phyloP scores from a whole-genome alignment of 129 eudicot species.

The Artemisia annua region DNA sequence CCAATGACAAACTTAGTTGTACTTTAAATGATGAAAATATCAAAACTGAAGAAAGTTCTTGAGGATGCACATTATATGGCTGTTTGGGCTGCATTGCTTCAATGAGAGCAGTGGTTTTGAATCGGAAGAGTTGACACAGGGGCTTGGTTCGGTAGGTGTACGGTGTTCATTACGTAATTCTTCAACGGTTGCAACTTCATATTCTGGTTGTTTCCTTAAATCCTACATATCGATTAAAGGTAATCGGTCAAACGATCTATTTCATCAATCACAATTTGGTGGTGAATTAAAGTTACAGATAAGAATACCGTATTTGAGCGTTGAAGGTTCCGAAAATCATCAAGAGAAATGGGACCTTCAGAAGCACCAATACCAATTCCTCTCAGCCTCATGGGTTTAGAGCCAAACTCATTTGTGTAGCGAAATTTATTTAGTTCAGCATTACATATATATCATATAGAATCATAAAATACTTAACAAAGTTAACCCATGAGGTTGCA shows the following conservation, averaged over 20 bases:
- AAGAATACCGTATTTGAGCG: constrained; percentile 78
- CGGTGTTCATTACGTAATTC: too few species aligned
- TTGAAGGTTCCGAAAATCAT: constrained; percentile 91
- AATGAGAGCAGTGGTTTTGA: too few species aligned
- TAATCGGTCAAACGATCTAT: constrained; percentile 9
- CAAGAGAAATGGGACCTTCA: constrained; percentile 91
- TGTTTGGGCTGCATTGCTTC: too few species aligned
- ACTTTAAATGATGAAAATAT: too few species aligned
- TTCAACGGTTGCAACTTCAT: constrained; percentile 54
- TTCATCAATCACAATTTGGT: constrained; percentile 14
- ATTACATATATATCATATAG: too few species aligned
- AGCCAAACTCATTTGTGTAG: constrained; percentile 51
- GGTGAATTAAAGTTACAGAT: constrained; percentile 3
- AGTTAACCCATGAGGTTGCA: too few species aligned
- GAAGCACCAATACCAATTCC: constrained; percentile 86
- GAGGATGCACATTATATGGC: too few species aligned
- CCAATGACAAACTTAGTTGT: too few species aligned
- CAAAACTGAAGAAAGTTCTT: too few species aligned
- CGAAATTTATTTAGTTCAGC: background rate
- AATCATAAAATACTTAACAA: too few species aligned
- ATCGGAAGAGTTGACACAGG: too few species aligned
- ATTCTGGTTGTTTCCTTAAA: constrained; percentile 82
- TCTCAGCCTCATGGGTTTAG: constrained; percentile 66
- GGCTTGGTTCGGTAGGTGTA: too few species aligned
- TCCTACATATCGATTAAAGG: constrained; percentile 48